These are phyloP conservation scores for Byssothecium circinans DNA, from an alignment of 2,329 filamentous ascomycete genomes.

Conservation along the genomic window DNA sequence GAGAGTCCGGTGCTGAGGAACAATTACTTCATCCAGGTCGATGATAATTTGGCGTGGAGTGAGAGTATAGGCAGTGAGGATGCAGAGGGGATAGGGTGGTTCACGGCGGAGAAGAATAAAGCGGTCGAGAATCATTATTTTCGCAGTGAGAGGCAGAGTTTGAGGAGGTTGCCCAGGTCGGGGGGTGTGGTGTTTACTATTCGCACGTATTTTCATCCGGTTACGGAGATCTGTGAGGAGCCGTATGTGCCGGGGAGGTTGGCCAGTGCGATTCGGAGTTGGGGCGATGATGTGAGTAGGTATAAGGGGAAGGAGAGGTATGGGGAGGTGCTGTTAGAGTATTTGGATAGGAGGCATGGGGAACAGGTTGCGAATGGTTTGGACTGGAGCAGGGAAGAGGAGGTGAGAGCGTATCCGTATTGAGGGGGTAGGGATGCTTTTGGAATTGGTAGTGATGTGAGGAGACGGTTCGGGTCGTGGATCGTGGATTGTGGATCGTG, in stretches of 20 bases:
- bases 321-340: constrained; percentile 72
- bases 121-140: constrained; percentile 75
- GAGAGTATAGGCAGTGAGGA: constrained; percentile 76
- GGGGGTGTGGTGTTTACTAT: constrained; percentile 70
- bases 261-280: constrained; percentile 77
- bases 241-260: constrained; percentile 76
- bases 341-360: constrained; percentile 71
- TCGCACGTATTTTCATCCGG: constrained; percentile 74
- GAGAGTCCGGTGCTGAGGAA: constrained; percentile 69
- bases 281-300: constrained; percentile 73
- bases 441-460: too few species aligned
- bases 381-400: constrained; percentile 62
- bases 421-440: constrained; percentile 17
- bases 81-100: constrained; percentile 65
- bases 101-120: constrained; percentile 72
- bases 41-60: constrained; percentile 76
- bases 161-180: constrained; percentile 58
- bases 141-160: constrained; percentile 72
- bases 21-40: constrained; percentile 88
- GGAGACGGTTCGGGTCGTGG: too few species aligned
- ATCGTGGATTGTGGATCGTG: too few species aligned
- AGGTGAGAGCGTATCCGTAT: constrained; percentile 64
- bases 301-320: constrained; percentile 83
- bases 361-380: constrained; percentile 72
- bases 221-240: constrained; percentile 69